Base-by-base conservation (phyloP, 768 basidiomycete species). In the Pleurotus salmoneostramineus region DNA sequence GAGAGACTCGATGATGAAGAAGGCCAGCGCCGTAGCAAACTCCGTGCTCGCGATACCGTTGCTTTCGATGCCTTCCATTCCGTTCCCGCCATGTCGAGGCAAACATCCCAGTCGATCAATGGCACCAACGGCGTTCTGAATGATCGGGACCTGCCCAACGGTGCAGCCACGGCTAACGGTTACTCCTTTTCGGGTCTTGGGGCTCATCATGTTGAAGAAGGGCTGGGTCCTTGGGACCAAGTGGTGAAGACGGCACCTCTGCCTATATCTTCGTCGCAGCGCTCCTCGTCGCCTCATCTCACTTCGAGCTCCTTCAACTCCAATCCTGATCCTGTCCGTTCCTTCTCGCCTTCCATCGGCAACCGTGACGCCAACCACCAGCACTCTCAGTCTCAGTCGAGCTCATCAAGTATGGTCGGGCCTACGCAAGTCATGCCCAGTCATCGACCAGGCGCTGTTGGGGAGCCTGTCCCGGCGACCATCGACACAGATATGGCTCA, bases 41-140 rank as follows among this genome's bases (percentile, higher is more conserved):
- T 73, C 33, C 71, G 81, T 27, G 71, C 71, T 47, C 71, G 67
- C 44, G 73, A 75, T 62, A 66, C 80, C 2, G 74, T 76, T 21
- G 81, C 88, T 1, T 93, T 83, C 66, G 91, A 94, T 64, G 87
- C 90, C 1, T 94, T 93, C 74, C 87, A 92, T 67, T 83, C 85
- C 0, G 80, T 87, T 1, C 76, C 73, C 46, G 69, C 69, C 35
- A 74, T 79, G 61, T 75, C 77, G 14, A 66, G 77, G 57, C 75
- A 76, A 61, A 61, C 68, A 3, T 71, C 77, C 2, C 67, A 63
- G 27, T 50, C 69, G 21, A 27, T 27, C n/a, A 66, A 56, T 40
- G 61, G 62, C 17, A 55, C 61, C 8, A 66, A 67, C 37, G 59
- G 58, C 59, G 60, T 2, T 40, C 50, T 32, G 64, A 62, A 4